These are phyloP conservation scores for Quercus mongolica DNA, from an alignment of 306 rosid genomes.

Conservation along the genomic window DNA sequence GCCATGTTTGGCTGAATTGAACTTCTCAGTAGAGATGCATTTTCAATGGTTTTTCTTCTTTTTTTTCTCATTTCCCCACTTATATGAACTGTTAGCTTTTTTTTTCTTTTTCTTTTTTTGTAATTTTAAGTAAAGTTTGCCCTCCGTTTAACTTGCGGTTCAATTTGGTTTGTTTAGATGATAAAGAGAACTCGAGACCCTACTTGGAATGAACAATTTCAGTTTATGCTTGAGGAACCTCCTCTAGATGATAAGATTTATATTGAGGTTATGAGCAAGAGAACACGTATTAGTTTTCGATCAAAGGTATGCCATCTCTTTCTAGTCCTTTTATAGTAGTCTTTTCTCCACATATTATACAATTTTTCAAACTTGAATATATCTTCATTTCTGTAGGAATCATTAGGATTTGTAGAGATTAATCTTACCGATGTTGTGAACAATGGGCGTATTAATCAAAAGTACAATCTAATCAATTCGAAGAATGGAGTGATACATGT, in stretches of 20 bases:
- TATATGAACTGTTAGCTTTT: background rate
- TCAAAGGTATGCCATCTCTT: conserved; percentile 52
- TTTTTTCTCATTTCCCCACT: background rate
- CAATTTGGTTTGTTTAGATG: conserved; percentile 36
- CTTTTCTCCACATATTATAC: background rate
- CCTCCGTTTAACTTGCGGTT: background rate
- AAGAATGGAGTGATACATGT: conserved; percentile 67
- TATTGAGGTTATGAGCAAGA: conserved; percentile 71
- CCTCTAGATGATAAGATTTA: conserved; percentile 75
- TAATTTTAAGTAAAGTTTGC: too few species aligned
- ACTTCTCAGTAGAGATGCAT: too few species aligned
- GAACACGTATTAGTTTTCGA: conserved; percentile 45
- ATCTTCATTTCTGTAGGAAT: conserved; percentile 43
- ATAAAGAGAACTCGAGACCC: conserved; percentile 75
- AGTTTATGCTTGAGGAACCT: conserved; percentile 88
- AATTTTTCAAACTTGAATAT: background rate
- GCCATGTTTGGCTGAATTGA: background rate
- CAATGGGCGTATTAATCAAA: conserved; percentile 78
- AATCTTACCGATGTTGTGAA: conserved; percentile 67
- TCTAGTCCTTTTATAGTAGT: background rate
- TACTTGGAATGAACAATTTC: conserved; percentile 81
- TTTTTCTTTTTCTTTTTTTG: too few species aligned
- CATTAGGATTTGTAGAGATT: conserved; percentile 77
- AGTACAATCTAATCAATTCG: conserved; percentile 70
- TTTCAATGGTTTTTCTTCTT: background rate